These are phyloP conservation scores for Diaporthe citri DNA, from an alignment of 2,329 filamentous ascomycete species.

Conservation along the genomic window DNA sequence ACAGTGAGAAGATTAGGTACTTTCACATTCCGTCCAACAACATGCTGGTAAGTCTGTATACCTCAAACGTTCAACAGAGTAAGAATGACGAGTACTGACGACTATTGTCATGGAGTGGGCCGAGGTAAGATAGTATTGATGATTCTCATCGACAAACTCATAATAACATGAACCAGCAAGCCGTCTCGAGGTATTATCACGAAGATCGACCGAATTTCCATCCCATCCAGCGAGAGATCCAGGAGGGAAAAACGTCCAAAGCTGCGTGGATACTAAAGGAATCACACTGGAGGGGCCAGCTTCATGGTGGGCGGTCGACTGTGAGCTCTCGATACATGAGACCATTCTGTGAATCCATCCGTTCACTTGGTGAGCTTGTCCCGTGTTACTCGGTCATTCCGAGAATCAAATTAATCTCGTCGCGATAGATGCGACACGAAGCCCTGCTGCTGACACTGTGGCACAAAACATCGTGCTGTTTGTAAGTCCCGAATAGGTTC, in stretches of 20 bases:
- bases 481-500: neutral
- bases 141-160: no score
- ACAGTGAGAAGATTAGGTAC: neutral
- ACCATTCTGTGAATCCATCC: conserved; percentile 2
- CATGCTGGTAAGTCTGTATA: neutral
- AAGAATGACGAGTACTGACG: no score
- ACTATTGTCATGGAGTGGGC: neutral
- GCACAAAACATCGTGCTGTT: neutral
- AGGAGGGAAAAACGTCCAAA: neutral
- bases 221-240: neutral
- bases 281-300: neutral
- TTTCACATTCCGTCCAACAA: neutral
- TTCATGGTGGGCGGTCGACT: neutral
- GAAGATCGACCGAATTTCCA: neutral
- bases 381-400: rapidly evolving
- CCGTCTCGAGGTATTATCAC: neutral
- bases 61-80: no score
- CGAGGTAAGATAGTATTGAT: neutral
- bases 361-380: neutral
- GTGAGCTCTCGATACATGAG: conserved; percentile 5
- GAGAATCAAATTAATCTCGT: neutral
- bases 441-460: neutral
- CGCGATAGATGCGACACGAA: neutral
- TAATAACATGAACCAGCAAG: neutral
- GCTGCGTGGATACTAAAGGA: neutral